Evolutionary conservation across 2,329 filamentous ascomycete species (phyloP).

Genomic region (Penicillium fuscoglaucum): DNA sequence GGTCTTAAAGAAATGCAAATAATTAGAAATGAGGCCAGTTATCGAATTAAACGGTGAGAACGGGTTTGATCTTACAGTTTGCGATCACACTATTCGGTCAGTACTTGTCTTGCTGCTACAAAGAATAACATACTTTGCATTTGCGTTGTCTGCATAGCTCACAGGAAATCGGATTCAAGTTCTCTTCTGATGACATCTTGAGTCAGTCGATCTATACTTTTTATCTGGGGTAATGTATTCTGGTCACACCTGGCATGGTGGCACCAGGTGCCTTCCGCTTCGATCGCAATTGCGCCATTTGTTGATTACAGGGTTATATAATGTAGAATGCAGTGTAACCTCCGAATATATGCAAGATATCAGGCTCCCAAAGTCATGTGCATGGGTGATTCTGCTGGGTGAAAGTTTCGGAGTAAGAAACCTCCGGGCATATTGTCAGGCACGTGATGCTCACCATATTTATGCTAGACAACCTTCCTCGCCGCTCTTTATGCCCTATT

Average conservation of each 20-base stretch:
- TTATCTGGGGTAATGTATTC: not conserved
- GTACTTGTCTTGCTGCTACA: not conserved
- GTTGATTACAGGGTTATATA: not conserved
- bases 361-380: not conserved
- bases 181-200: constrained; percentile 9
- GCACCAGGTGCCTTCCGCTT: constrained; percentile 11
- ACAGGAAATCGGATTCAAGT: constrained; percentile 22
- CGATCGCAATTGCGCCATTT: constrained; percentile 9
- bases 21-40: not conserved
- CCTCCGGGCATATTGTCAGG: constrained; percentile 8
- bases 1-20: constrained; percentile 14
- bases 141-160: constrained; percentile 26
- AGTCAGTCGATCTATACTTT: constrained; percentile 1
- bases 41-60: not conserved
- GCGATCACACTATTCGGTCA: constrained; percentile 25
- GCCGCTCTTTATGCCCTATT: too few species aligned
- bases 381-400: not conserved
- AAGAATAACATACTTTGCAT: constrained; percentile 21
- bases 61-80: constrained; percentile 16
- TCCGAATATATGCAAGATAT: not conserved
- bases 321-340: not conserved
- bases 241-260: constrained; percentile 11
- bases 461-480: not conserved
- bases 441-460: constrained; percentile 3
- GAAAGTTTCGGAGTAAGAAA: constrained; percentile 19